These are phyloP conservation scores for Rhynchospora tenuis DNA, from an alignment of 176 grass and related monocot species.

Conservation along the genomic window DNA sequence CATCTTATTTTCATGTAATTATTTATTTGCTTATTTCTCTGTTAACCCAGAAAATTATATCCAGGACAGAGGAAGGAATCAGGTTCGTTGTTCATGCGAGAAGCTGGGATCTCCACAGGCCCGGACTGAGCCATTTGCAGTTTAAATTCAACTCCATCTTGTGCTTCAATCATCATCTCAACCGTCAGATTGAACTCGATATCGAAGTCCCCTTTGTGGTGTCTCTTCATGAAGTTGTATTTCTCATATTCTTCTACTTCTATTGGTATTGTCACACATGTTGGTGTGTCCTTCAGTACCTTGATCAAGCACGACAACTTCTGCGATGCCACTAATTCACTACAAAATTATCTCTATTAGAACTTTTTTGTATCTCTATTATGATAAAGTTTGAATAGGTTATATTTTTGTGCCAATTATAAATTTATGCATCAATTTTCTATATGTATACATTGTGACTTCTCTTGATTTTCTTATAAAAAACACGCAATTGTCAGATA, in stretches of 20 bases:
- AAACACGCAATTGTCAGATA: not conserved
- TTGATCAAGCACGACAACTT: not conserved
- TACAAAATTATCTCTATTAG: not conserved
- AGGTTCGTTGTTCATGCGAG: not conserved
- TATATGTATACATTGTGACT: not conserved
- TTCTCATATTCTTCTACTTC: not conserved
- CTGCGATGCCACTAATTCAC: not conserved
- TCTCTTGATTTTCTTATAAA: not conserved
- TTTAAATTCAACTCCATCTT: constrained; percentile 5
- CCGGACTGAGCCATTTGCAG: not conserved
- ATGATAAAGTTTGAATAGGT: not conserved
- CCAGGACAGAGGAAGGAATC: not conserved
- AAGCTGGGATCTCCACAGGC: not conserved
- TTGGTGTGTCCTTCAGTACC: not conserved
- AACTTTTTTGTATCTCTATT: not conserved
- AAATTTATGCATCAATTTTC: not conserved
- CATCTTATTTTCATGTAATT: not conserved
- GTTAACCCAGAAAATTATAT: not conserved
- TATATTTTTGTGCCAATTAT: not conserved
- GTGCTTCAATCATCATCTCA: not conserved
- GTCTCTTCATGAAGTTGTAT: constrained; percentile 10
- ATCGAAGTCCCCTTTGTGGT: constrained; percentile 1
- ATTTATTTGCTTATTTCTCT: not conserved
- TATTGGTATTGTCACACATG: not conserved
- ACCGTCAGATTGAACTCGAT: not conserved